Evolutionary conservation across 176 grass and related monocot species (phyloP), one percentile per base, ranked within the genome.

Genomic region (Cocos nucifera): DNA sequence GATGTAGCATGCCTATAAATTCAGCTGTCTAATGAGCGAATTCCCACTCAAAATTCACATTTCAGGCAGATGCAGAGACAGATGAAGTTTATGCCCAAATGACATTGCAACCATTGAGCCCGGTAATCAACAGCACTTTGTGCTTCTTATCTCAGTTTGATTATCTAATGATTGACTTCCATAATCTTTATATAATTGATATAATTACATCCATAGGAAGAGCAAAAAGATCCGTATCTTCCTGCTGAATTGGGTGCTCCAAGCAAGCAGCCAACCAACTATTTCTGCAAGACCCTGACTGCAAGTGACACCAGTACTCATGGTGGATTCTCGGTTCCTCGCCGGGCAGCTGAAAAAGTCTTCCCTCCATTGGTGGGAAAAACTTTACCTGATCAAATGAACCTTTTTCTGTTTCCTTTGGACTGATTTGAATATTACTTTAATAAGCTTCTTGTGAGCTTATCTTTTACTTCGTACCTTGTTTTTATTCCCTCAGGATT

Each of bases 21-120:
- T 44, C 35, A 44, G 35, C 9, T 12, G 9, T 44, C 35, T 44
- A 44, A 44, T 44, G 35, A 44, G 52, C 22, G 15, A 49, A 50
- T 58, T 50, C 69, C 69, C 51, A 19, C 15, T 55, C 53, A 51
- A 71, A 53, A 53, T 44, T 79, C 21, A 59, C 51, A 56, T 68
- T 28, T 17, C 80, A 95, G 91, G 91, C 91, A 70, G 91, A 95
- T 84, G 71, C 64, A 6, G 91, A 90, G 53, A 95, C 91, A 19
- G 91, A 95, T 84, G 91, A 95, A 84, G 91, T 95, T 27, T 95
- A 95, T 87, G 83, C 91, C 25, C 91, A 95, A 28, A 95, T 95
- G 91, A 90, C 86, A 44, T 64, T 95, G 73, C 91, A 95, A 62
- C 91, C 91, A 5, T 79, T 95, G 80, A 86, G 80, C 49, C 68